Percentiles rank a stretch among this genome's conserved stretches.
phyloP scores from a whole-genome alignment of 1,284 basidiomycete species.

The Rhodotorula sp. region DNA sequence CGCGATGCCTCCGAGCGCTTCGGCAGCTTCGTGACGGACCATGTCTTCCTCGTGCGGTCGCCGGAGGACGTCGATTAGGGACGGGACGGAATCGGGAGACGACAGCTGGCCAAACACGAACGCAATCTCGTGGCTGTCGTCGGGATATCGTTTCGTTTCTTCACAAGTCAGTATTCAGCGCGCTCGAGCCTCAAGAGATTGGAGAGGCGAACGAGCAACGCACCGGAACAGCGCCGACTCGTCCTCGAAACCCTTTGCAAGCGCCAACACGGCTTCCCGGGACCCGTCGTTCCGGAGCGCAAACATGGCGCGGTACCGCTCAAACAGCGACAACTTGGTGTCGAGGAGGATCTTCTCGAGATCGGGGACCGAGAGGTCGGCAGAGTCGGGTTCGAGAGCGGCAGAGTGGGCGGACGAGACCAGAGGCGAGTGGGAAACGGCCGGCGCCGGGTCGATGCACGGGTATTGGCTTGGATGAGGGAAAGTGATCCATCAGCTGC shows the following conservation, averaged over 20 bases:
- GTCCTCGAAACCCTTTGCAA: conserved; percentile 84
- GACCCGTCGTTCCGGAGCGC: conserved; percentile 82
- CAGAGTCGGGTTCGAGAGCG: conserved; percentile 34
- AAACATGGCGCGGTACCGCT: conserved; percentile 98
- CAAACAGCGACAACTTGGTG: conserved; percentile 71
- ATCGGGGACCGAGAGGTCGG: conserved; percentile 48
- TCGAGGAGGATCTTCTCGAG: conserved; percentile 70
- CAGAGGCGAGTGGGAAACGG: conserved; percentile 51
- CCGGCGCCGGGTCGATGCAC: conserved; percentile 93
- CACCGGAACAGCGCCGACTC: conserved; percentile 88
- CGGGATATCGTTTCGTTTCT: neutral
- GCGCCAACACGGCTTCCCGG: conserved; percentile 73
- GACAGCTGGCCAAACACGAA: conserved; percentile 97
- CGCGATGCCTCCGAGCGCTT: conserved; percentile 93
- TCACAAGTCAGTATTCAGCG: no score
- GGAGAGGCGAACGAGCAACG: conserved; percentile 47
- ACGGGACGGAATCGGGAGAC: conserved; percentile 82
- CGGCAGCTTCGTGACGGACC: conserved; percentile 98
- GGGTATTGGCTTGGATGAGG: conserved; percentile 64
- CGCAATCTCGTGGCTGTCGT: conserved; percentile 83
- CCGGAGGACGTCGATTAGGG: conserved; percentile 73
- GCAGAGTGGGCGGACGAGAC: conserved; percentile 40
- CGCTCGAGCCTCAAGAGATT: no score
- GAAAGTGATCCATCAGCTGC: neutral
- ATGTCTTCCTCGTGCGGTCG: conserved; percentile 81